Base-by-base conservation (phyloP, 2,329 filamentous ascomycete genomes). In the Ascochyta koolunga region DNA sequence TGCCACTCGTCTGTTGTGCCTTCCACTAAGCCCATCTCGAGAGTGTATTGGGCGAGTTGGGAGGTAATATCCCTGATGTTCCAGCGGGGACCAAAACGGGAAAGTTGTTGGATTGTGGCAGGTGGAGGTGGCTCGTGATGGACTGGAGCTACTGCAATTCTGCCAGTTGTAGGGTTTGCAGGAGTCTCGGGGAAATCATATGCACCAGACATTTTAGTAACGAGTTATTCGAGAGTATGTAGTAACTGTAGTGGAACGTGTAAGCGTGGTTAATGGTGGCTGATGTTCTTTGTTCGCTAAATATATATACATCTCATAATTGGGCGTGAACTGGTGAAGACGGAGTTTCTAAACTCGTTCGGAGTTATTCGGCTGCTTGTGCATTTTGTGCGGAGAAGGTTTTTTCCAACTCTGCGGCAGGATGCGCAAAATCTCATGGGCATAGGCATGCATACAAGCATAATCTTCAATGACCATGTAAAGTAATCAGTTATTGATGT, bases 11-110 rank as follows among this genome's bases (percentile, higher is more conserved):
- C 47, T 24, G 47, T 47, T 9, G 45, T 55, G 40, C 52, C 52
- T 21, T 54, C 52, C 2, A 55, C 52, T 18, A 47, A 27, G 35
- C 52, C 52, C 37, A 38, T 55, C 37, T 55, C 52, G 4, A 55
- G 25, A 15, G 29, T n/a, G 31, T 55, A 53, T 37, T 55, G 52
- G 15, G 33, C 7, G 15, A 55, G 33, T 11, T 41, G 35, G 24
- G 52, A 16, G 11, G 16, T 21, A 15, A 53, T 47, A n/a, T 40
- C 42, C 15, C 36, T 27, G 22, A 45, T 40, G n/a, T 37, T 47
- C 50, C 50, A 53, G 4, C 50, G 50, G 3, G 50, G 42, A 1
- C 50, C 42, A 13, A 44, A 53, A 36, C 42, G 50, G 19, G 50
- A 44, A 0, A 44, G 36, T 16, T 42, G 39, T n/a, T 50, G 35